Base-by-base conservation (phyloP, 495 filamentous ascomycete species). In the Elaphomyces granulatus region DNA sequence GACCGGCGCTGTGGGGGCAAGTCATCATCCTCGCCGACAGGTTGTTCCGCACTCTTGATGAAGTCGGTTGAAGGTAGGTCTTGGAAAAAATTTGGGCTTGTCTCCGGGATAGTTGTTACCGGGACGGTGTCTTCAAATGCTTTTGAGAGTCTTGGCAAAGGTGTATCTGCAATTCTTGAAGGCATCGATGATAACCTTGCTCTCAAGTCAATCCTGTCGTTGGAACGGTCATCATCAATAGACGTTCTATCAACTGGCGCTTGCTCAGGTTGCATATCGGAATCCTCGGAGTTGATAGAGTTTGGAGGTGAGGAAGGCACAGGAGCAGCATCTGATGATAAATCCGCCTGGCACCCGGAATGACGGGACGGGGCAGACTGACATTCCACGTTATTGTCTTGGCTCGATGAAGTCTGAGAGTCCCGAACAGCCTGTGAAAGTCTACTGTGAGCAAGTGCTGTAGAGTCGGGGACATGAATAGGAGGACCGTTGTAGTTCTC, bases 341-440 rank as follows among this genome's bases (percentile, higher is more conserved):
- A n/a, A n/a, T n/a, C n/a, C n/a, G n/a, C n/a, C n/a, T n/a, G n/a
- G n/a, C n/a, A n/a, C n/a, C n/a, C n/a, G n/a, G n/a, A n/a, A n/a
- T n/a, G n/a, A n/a, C n/a, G n/a, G n/a, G n/a, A n/a, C n/a, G n/a
- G n/a, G n/a, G n/a, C n/a, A n/a, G n/a, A n/a, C n/a, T n/a, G n/a
- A n/a, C n/a, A n/a, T n/a, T n/a, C n/a, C n/a, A n/a, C n/a, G n/a
- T n/a, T n/a, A n/a, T n/a, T 12, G 21, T 14, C 12, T 38, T 26
- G 41, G 3, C 45, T 43, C n/a, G 63, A 61, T 19, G 67, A 66
- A 35, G 55, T 53, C 42, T 72, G 68, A 16, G 68, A 72, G 41
- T 72, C 66, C 41, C 58, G 63, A 12, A 72, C 59, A 23, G 46
- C 52, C 26, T 70, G 61, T 9, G 66, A 67, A 34, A 66, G 51